phyloP scores from a whole-genome alignment of 1,284 basidiomycete species.

The Chalciporus piperatoides region DNA sequence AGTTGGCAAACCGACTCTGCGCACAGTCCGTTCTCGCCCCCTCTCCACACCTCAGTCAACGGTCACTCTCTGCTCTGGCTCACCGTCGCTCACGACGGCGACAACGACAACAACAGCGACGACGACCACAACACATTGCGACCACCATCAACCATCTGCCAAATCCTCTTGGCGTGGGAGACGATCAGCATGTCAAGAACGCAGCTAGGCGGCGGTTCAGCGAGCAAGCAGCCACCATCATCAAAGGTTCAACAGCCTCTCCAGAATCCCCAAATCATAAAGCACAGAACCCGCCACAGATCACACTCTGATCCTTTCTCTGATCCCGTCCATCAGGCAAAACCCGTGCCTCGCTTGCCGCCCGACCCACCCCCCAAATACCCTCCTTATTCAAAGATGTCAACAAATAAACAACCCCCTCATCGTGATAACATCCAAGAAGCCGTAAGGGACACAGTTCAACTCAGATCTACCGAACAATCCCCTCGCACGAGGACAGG shows the following conservation, averaged over 20 bases:
- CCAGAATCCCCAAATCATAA: conserved; percentile 30
- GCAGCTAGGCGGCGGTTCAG: conserved; percentile 15
- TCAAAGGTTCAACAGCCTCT: conserved; percentile 16
- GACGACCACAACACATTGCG: conserved; percentile 4
- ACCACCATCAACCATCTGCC: neutral
- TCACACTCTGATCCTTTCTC: conserved; percentile 60
- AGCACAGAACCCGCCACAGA: conserved; percentile 42
- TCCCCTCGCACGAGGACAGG: conserved; percentile 41
- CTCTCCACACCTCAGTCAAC: conserved; percentile 2
- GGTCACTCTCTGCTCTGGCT: neutral
- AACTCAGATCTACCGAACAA: conserved; percentile 37
- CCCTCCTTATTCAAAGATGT: conserved; percentile 26
- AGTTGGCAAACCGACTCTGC: conserved; percentile 4
- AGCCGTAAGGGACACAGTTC: conserved; percentile 64
- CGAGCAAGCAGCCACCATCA: conserved; percentile 27
- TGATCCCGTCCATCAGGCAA: conserved; percentile 41
- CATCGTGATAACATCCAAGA: conserved; percentile 48
- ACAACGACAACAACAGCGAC: conserved; percentile 12
- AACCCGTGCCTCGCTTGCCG: conserved; percentile 36
- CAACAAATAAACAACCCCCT: conserved; percentile 25
- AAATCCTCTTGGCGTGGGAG: conserved; percentile 23
- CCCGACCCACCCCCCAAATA: conserved; percentile 41
- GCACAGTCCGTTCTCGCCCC: neutral
- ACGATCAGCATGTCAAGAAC: conserved; percentile 22
- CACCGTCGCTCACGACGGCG: conserved; percentile 3